These are phyloP conservation scores for Cerioporus squamosus DNA, from an alignment of 1,284 basidiomycete genomes.

Conservation along the genomic window DNA sequence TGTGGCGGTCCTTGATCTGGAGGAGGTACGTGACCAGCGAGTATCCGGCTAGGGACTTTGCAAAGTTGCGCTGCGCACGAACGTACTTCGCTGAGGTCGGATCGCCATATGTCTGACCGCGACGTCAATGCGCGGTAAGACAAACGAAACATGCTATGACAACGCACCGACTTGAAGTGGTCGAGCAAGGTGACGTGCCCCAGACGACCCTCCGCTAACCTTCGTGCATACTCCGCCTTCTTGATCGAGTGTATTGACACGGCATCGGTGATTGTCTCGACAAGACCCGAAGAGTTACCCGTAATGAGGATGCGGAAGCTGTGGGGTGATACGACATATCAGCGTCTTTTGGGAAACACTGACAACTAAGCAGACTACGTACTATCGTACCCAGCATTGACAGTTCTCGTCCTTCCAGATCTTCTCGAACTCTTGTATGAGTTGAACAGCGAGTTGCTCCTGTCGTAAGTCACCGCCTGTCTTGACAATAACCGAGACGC, in stretches of 20 bases:
- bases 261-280: conserved; percentile 95
- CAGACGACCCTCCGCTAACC: conserved; percentile 79
- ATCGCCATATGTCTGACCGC: conserved; percentile 83
- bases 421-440: conserved; percentile 90
- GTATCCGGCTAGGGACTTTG: conserved; percentile 94
- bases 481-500: conserved; percentile 98
- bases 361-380: conserved; percentile 36
- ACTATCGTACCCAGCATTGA: conserved; percentile 93
- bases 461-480: conserved; percentile 97
- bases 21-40: conserved; percentile 94
- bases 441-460: conserved; percentile 96
- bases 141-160: not conserved
- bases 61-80: conserved; percentile 90
- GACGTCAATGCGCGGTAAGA: not conserved
- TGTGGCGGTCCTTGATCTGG: conserved; percentile 99
- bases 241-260: conserved; percentile 99
- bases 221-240: conserved; percentile 94
- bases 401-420: conserved; percentile 96
- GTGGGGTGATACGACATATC: not conserved
- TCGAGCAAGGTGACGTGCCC: conserved; percentile 89
- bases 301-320: conserved; percentile 88
- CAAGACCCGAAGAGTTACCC: conserved; percentile 89
- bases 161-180: conserved; percentile 82
- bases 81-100: conserved; percentile 84
- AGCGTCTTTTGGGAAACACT: not conserved